Evolutionary conservation across 192 early-diverging fungal genomes (phyloP), one percentile per base, ranked within the genome.

Genomic region (Gamsiella multidivaricata): DNA sequence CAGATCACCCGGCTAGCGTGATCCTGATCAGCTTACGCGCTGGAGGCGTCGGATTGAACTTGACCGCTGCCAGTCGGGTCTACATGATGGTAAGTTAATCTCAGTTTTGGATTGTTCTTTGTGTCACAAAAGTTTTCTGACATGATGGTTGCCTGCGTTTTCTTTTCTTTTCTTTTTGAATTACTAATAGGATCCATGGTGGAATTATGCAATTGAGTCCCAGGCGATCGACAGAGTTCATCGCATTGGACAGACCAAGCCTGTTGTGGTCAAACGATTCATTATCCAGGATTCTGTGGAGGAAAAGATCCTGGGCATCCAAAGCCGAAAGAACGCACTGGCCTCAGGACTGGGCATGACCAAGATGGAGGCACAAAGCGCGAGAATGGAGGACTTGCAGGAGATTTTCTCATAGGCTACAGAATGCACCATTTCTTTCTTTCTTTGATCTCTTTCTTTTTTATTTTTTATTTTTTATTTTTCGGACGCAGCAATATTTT

Each of bases 161-260:
- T n/a, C n/a, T n/a, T 41, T 53, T 23, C 5, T 42, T 42, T 45
- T 22, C 51, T 68, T 5, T 51, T 59, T 6, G 4, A 51, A 10
- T 47, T 11, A 33, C 3, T 11, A 42, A 25, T 49, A 90, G 82
- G 91, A 92, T 59, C 90, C 90, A 14, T 92, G 89, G 82, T 93
- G 91, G 93, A 94, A 93, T 65, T 90, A 86, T 56, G 89, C 89
- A 22, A 87, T 92, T 20, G 91, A 94, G 79, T 68, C 86, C 20
- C 92, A 94, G 80, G 93, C 93, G 0, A 91, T 94, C 23, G 93
- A 94, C 72, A 87, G 93, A 41, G 89, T 94, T 4, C 91, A 94
- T 69, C 86, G 93, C 9, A 88, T 94, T 28, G 93, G 93, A 26
- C 93, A 94, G 72, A 80, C 57, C 11, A 51, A 70, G 22, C 85